Conservation (phyloP, 768 basidiomycete genomes). For the Russula compacta region DNA sequence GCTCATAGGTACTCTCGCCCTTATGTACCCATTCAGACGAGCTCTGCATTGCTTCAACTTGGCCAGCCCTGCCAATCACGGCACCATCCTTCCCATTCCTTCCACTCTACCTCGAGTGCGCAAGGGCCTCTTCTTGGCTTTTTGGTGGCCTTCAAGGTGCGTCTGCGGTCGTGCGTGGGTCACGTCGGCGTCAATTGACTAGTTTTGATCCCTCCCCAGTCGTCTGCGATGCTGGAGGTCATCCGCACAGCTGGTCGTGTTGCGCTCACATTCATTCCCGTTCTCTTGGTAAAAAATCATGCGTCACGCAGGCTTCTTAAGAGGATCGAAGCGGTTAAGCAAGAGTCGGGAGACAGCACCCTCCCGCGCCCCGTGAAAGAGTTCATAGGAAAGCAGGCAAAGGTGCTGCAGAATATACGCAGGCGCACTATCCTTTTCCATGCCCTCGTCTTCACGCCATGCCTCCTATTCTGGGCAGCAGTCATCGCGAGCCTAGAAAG, state of each 20-base stretch:
- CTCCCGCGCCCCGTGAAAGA: conserved; percentile 28
- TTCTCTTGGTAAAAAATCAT: conserved; percentile 52
- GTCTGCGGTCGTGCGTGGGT: conserved; percentile 1
- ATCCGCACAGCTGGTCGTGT: conserved; percentile 62
- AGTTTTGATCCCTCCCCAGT: conserved; percentile 31
- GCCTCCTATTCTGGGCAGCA: conserved; percentile 54
- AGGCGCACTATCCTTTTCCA: conserved; percentile 42
- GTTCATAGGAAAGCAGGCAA: conserved; percentile 44
- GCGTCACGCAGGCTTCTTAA: conserved; percentile 43
- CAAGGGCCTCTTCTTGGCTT: conserved; percentile 39
- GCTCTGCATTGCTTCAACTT: conserved; percentile 5
- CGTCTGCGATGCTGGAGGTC: conserved; percentile 65
- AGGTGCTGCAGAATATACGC: conserved; percentile 40
- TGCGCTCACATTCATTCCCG: conserved; percentile 65
- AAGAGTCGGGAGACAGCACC: conserved; percentile 27
- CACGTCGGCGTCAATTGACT: conserved; percentile 9
- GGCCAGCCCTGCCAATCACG: not conserved
- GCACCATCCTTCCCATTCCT: conserved; percentile 19
- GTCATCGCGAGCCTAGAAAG: conserved; percentile 65
- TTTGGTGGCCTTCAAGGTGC: conserved; percentile 61
- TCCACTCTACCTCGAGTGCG: conserved; percentile 36
- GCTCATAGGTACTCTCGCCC: conserved; percentile 4
- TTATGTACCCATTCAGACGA: conserved; percentile 7
- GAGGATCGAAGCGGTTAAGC: conserved; percentile 36
- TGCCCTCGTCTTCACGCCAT: conserved; percentile 51